Evolutionary conservation across 768 basidiomycete genomes (phyloP).

Genomic region (Boletus patriciae): DNA sequence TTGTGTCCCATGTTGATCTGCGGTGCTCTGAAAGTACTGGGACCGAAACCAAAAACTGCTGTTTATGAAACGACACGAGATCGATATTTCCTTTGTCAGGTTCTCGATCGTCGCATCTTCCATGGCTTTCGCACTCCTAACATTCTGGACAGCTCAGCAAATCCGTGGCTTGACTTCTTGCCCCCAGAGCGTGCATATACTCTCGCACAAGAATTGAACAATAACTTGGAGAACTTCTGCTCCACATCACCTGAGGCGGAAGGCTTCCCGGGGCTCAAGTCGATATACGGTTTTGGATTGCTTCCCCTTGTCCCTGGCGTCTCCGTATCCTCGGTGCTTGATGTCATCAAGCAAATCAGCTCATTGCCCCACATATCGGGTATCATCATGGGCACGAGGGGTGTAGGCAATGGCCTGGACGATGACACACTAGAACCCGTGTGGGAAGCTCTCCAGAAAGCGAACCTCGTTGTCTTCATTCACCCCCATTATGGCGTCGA

Average conservation of each 20-base stretch:
- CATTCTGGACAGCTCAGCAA: slow-evolving; percentile 60
- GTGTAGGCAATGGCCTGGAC: slow-evolving; percentile 74
- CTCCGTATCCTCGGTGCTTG: slow-evolving; percentile 53
- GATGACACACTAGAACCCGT: slow-evolving; percentile 76
- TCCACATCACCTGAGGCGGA: slow-evolving; percentile 52
- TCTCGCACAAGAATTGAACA: slow-evolving; percentile 71
- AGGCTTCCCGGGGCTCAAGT: slow-evolving; percentile 44
- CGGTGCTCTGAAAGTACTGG: slow-evolving; percentile 57
- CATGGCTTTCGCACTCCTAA: slow-evolving; percentile 17
- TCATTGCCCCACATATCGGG: slow-evolving; percentile 65
- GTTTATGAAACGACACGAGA: slow-evolving; percentile 85
- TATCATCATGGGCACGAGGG: slow-evolving; percentile 83
- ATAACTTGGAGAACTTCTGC: slow-evolving; percentile 79
- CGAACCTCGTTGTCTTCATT: slow-evolving; percentile 74
- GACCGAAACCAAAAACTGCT: slow-evolving; percentile 71
- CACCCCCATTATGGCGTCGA: slow-evolving; percentile 88
- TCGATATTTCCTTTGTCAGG: slow-evolving; percentile 80
- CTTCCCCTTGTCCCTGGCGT: slow-evolving; percentile 77
- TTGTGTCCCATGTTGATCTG: slow-evolving; percentile 10
- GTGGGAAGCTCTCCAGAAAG: slow-evolving; percentile 73
- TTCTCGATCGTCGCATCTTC: slow-evolving; percentile 25
- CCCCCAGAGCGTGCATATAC: slow-evolving; percentile 60
- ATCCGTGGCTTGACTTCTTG: slow-evolving; percentile 92
- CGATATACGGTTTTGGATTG: slow-evolving; percentile 82
- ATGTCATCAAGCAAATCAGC: slow-evolving; percentile 66